Evolutionary conservation across 1,284 basidiomycete genomes (phyloP), one percentile per base, ranked within the genome.

Genomic region (Apiotrichum montevideense): DNA sequence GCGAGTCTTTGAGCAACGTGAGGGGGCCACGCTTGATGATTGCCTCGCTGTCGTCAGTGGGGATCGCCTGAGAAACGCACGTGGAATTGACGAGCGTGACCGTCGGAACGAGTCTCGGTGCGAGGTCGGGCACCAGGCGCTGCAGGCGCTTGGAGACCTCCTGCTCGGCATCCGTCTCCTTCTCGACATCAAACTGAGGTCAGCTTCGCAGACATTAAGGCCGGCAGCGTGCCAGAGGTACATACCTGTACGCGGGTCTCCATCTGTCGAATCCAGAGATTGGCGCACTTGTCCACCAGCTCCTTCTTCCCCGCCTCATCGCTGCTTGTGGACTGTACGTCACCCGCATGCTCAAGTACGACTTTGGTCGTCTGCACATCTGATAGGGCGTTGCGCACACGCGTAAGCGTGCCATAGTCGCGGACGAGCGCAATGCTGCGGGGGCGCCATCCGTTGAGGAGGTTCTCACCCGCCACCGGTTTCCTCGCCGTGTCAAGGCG

Each of bases 401-500:
- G 81, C 21, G 86, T 80, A 15, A 92, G 77, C 55, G 83, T 80
- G 45, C 80, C 81, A 70, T 90, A 89, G 68, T 97, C 95, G 58
- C 91, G 84, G 21, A 98, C 86, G 8, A 93, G 83, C 1, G 86
- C 86, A 9, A 97, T 82, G 6, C 92, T 90, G 34, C 94, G 82
- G 42, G 94, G 86, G 65, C 85, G 87, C 94, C 95, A 98, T 7
- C 83, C 85, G 0, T 59, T 64, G 33, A 98, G 80, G 3, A 82
- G 77, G 68, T 97, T 92, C 71, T 98, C 92, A 2, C 94, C 93
- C 32, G 86, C 82, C 0, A 98, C 91, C 71, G 94, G 95, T 73
- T 91, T 94, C 72, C 89, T 87, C 14, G 88, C 86, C 1, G 95
- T 98, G 77, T 98, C 92, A 52, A 98, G 80, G 50, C 93, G 81